Percentiles rank a stretch among this genome's conserved stretches.
Conservation (phyloP, 1,284 basidiomycete genomes). For the Tilletia setariae region DNA sequence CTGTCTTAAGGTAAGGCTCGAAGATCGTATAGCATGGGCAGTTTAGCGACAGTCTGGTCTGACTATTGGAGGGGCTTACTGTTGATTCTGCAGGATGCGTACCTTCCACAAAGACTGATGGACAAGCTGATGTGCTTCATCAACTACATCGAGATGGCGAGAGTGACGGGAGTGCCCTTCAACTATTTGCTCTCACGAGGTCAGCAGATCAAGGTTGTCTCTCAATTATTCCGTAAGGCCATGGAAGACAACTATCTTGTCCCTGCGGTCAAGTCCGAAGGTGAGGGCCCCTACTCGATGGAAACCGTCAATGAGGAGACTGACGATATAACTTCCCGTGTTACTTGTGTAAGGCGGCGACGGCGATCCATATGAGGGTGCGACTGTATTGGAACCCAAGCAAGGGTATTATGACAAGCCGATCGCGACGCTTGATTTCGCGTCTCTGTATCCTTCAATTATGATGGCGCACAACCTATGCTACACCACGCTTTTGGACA, state of each 20-base stretch:
- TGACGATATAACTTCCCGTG: background rate
- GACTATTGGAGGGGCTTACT: background rate
- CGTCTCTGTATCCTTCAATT: conserved; percentile 53
- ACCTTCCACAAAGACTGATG: conserved; percentile 52
- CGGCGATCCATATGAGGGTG: conserved; percentile 54
- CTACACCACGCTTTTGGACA: conserved; percentile 52
- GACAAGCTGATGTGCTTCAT: conserved; percentile 55
- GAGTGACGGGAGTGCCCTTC: conserved; percentile 54
- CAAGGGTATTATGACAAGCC: conserved; percentile 53
- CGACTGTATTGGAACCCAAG: conserved; percentile 52
- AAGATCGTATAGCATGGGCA: background rate
- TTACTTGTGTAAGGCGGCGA: background rate
- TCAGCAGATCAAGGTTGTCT: conserved; percentile 54
- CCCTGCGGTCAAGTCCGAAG: conserved; percentile 50
- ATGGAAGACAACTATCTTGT: conserved; percentile 52
- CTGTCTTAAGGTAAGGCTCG: conserved; percentile 40
- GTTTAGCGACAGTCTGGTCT: too few species aligned
- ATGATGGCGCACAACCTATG: conserved; percentile 55
- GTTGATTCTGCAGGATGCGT: conserved; percentile 36
- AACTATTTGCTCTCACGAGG: conserved; percentile 53
- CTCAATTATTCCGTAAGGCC: conserved; percentile 53
- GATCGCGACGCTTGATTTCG: conserved; percentile 53
- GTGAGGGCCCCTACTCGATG: background rate
- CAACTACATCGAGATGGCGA: conserved; percentile 54
- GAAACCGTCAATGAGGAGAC: background rate